Conservation (phyloP, 2,329 filamentous ascomycete genomes). For the Cytospora leucostoma region DNA sequence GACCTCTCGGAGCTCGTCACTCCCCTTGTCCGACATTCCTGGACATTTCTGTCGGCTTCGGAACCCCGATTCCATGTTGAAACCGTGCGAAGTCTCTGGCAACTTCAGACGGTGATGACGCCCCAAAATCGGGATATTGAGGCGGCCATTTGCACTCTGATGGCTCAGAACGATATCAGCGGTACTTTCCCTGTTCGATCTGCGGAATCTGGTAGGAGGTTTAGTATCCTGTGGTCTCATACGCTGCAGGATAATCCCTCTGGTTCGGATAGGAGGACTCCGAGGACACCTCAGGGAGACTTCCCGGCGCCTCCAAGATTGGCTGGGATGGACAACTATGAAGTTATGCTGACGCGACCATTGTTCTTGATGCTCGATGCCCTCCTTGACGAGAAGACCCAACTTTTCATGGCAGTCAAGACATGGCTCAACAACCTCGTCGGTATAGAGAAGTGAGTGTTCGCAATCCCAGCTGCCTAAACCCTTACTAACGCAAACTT, state of each 20-base stretch:
- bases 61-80: conserved; percentile 95
- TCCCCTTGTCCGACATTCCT: conserved; percentile 70
- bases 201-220: conserved; percentile 67
- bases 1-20: conserved; percentile 65
- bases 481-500: conserved; percentile 30
- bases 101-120: conserved; percentile 73
- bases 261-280: conserved; percentile 48
- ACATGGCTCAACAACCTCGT: conserved; percentile 74
- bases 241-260: conserved; percentile 62
- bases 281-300: conserved; percentile 46
- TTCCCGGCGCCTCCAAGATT: conserved; percentile 44
- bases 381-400: conserved; percentile 70
- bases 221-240: conserved; percentile 82
- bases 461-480: background rate
- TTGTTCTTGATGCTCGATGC: conserved; percentile 81
- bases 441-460: conserved; percentile 62
- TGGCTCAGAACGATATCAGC: conserved; percentile 57
- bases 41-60: conserved; percentile 78
- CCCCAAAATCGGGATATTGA: conserved; percentile 73
- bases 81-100: conserved; percentile 82
- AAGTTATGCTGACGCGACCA: conserved; percentile 76
- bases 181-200: conserved; percentile 50
- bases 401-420: conserved; percentile 74
- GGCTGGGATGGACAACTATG: conserved; percentile 62
- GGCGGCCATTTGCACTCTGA: conserved; percentile 70